Conservation (phyloP, 108 stramenopile genomes). For the Stephanodiscus minutulus region DNA sequence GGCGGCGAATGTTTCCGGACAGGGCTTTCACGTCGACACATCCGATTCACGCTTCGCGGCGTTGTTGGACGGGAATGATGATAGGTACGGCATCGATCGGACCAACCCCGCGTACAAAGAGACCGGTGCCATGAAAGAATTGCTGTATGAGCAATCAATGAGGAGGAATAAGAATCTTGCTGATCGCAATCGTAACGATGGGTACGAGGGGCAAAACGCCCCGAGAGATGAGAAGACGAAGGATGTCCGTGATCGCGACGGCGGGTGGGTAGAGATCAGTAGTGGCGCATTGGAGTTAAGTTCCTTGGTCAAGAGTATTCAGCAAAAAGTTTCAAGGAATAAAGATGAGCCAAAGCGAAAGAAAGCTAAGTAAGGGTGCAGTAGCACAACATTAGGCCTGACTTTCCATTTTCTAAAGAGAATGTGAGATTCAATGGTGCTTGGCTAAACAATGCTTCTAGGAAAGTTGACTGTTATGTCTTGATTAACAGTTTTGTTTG, state of each 20-base stretch:
- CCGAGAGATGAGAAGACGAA: conserved; percentile 1
- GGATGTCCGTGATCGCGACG: conserved; percentile 5
- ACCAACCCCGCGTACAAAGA: conserved; percentile 88
- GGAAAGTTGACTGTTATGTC: too few relatives aligned
- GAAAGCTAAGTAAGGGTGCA: conserved; percentile 6
- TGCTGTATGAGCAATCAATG: conserved; percentile 80
- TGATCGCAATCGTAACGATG: conserved; percentile 12
- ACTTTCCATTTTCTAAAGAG: too few relatives aligned
- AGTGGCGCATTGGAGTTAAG: conserved; percentile 55
- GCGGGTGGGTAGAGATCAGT: conserved; percentile 17
- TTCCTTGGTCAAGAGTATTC: conserved; percentile 67
- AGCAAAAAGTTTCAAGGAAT: conserved; percentile 49
- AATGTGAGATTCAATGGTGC: too few relatives aligned
- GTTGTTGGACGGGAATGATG: conserved; percentile 88
- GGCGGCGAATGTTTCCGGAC: conserved; percentile 72
- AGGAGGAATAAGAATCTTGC: conserved; percentile 76
- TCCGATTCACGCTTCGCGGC: conserved; percentile 87
- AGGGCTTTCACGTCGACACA: conserved; percentile 82
- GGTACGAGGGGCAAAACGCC: not conserved
- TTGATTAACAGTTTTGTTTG: not conserved
- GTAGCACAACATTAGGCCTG: too few relatives aligned
- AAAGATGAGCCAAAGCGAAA: conserved; percentile 12
- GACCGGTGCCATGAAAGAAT: conserved; percentile 86
- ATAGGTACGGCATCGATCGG: conserved; percentile 91
- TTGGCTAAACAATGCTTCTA: too few relatives aligned